Base-by-base conservation (phyloP, 768 basidiomycete genomes). In the Tricholoma sp. region DNA sequence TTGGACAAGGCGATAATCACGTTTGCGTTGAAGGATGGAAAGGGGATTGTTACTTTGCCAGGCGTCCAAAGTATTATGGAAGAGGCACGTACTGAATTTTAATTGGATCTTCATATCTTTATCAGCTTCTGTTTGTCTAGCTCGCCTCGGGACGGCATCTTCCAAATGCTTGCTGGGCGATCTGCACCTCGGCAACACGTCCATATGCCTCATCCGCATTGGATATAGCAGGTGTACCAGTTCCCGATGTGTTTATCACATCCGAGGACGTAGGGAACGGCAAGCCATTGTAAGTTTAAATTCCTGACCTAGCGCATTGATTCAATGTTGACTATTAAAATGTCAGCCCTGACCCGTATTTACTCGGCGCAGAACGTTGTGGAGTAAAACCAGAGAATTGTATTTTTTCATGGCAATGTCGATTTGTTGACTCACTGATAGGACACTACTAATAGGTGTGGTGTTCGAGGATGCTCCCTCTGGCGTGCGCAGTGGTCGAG, bases 391-490 rank as follows among this genome's bases (percentile, higher is more conserved):
- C 87, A 13, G 70, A 76, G 56, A 81, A 82, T 52, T 91, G 88
- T 83, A 53, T 18, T 6, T 20, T 9, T 31, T 36, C n/a, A 39
- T 4, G 24, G 7, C 15, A 7, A 4, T 13, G 6, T 6, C 57
- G 41, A 18, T 3, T n/a, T 7, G 34, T 6, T 9, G 34, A 10
- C 17, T 6, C 12, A 13, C 13, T 42, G 2, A 42, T 2, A 62
- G 41, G n/a, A 45, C 12, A 41, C 56, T 18, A 52, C 56, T 48
- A 37, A 4, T 52, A 86, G 89, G 88, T 62, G 76, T 96, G 48
- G 95, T 97, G 13, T 81, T 98, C 32, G 94, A 96, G 67, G 96
- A 98, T 72, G 91, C 95, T 2, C 94, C 94, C 1, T 83, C 83
- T 13, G 52, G 52, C 15, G 28, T 53, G 17, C 29, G 39, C 20